Evolutionary conservation across 257 asterid genomes (phyloP).

Genomic region (Lithospermum erythrorhizon): DNA sequence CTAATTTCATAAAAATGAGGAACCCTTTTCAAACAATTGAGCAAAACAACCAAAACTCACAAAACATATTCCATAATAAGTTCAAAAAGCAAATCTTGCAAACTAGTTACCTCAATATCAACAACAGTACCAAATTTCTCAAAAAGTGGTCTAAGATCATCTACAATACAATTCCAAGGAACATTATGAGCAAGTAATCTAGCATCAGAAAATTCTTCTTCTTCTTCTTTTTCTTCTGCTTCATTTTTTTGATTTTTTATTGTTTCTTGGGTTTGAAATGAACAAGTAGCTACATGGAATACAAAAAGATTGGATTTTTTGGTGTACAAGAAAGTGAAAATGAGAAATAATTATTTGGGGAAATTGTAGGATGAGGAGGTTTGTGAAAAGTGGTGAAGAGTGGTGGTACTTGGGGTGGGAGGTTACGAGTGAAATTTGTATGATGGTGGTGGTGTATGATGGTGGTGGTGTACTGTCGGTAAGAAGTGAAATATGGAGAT

Average conservation of each 20-base stretch:
- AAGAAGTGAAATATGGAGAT: no score
- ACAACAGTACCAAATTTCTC: conserved; percentile 55
- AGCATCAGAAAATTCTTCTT: conserved; percentile 19
- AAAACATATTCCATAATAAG: neutral
- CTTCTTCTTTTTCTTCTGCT: conserved; percentile 19
- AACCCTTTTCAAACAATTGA: conserved; percentile 3
- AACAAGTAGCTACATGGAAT: conserved; percentile 12
- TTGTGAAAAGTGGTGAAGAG: conserved; percentile 7
- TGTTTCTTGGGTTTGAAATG: conserved; percentile 12
- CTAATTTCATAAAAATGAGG: neutral
- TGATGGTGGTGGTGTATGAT: no score
- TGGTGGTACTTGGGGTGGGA: conserved; percentile 7
- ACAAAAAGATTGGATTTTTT: conserved; percentile 24
- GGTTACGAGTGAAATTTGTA: no score
- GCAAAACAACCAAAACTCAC: neutral
- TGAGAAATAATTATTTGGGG: conserved; percentile 1
- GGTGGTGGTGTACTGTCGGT: no score
- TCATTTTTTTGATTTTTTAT: no score
- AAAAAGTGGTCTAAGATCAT: conserved; percentile 65
- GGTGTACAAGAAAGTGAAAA: conserved; percentile 21
- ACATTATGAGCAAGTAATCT: conserved; percentile 71
- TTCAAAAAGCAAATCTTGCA: neutral
- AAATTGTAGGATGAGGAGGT: neutral
- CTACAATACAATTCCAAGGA: conserved; percentile 64
- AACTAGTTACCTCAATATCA: conserved; percentile 76